phyloP scores from a whole-genome alignment of 2,329 filamentous ascomycete species.

The Monosporascus ibericus region DNA sequence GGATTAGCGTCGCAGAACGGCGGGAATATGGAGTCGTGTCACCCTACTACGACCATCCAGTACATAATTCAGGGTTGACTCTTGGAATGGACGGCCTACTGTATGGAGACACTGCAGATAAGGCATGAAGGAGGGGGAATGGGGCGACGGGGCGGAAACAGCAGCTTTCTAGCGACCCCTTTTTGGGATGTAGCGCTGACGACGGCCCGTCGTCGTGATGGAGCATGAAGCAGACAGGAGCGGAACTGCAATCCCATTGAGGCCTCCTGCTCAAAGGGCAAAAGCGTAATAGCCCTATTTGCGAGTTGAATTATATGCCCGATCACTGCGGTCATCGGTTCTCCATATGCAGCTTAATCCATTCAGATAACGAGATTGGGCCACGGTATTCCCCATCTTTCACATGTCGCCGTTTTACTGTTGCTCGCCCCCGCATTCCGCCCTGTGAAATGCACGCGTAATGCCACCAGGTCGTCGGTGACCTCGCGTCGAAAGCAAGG shows the following conservation, averaged over 20 bases:
- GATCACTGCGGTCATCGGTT: not conserved
- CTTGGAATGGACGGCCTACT: not conserved
- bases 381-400: not conserved
- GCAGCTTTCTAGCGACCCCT: not conserved
- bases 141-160: not conserved
- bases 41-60: not conserved
- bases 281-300: not conserved
- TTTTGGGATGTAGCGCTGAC: not conserved
- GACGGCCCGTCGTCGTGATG: no score
- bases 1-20: not conserved
- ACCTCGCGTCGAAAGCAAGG: no score
- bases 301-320: not conserved
- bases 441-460: not conserved
- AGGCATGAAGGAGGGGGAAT: not conserved
- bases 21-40: not conserved
- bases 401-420: not conserved
- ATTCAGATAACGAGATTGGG: not conserved
- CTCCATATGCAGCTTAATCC: not conserved
- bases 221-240: not conserved
- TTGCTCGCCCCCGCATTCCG: not conserved
- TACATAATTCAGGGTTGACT: not conserved
- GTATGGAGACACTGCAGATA: not conserved
- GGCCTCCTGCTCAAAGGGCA: not conserved
- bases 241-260: not conserved
- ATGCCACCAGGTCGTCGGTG: no score